phyloP scores from a whole-genome alignment of 192 early-diverging fungal genomes.

The Obelidium mucronatum region DNA sequence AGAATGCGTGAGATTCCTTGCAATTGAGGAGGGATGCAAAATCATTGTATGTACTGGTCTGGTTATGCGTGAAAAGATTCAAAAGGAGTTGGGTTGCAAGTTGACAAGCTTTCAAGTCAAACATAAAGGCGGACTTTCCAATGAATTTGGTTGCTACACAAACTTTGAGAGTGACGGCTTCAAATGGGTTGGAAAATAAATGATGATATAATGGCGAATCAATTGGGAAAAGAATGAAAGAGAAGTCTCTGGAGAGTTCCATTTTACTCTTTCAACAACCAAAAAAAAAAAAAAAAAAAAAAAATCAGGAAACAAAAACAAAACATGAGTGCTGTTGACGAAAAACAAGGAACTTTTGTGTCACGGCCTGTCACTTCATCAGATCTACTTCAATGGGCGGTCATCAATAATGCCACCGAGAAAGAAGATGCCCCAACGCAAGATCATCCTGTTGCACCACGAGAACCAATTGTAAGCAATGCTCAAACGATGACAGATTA shows the following conservation, averaged over 20 bases:
- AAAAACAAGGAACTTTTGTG: constrained; percentile 7
- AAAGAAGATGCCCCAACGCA: constrained; percentile 66
- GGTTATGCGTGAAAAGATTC: constrained; percentile 62
- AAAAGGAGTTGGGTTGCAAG: constrained; percentile 54
- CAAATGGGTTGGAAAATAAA: constrained; percentile 6
- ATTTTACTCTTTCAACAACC: too few species aligned
- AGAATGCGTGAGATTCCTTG: constrained; percentile 62
- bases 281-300: too few species aligned
- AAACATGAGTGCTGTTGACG: constrained; percentile 30
- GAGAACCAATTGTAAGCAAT: constrained; percentile 34
- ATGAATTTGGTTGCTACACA: constrained; percentile 78
- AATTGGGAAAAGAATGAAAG: too few species aligned
- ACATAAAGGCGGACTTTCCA: constrained; percentile 75
- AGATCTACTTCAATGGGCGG: constrained; percentile 85
- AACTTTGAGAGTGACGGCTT: constrained; percentile 59
- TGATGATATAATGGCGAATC: too few species aligned
- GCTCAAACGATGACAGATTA: not conserved
- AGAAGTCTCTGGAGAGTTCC: too few species aligned
- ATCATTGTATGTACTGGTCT: constrained; percentile 68
- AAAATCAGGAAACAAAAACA: constrained; percentile 18
- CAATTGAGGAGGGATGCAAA: constrained; percentile 57
- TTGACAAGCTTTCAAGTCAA: constrained; percentile 68
- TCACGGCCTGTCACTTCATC: constrained; percentile 42
- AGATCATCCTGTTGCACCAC: not conserved
- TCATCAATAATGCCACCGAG: constrained; percentile 77